Evolutionary conservation across 2,329 filamentous ascomycete species (phyloP), one percentile per base, ranked within the genome.

Genomic region (Neoarthrinium moseri): DNA sequence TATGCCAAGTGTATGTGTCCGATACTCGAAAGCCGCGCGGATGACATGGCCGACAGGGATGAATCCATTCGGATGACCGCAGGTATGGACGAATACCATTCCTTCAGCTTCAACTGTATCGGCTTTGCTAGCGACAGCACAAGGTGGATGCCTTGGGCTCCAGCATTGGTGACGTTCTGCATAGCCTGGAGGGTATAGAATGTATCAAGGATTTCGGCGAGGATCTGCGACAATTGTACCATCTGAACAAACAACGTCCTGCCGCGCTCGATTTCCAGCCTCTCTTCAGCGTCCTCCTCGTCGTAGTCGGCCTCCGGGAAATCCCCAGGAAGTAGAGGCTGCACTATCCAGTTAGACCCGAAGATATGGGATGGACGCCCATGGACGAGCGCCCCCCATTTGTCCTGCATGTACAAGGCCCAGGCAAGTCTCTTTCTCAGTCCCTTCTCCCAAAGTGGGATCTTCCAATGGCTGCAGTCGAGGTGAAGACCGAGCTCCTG

Each of bases 351-450:
- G 58, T 89, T 73, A 30, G 67, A 66, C 38, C 62, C 58, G 51
- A 71, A 71, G 38, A 72, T 70, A 51, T 89, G 86, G 3, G 86
- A 88, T 3, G 87, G 87, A 13, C 86, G 80, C 52, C 87, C 86
- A 57, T 89, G 83, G 26, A 88, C 81, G 22, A 91, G 69, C 3
- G 86, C 84, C 34, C 83, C 85, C 87, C 87, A 91, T 65, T 89
- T 95, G 67, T 96, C 91, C 68, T 96, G 90, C 86, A 95, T 92
- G 63, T 94, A 95, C 41, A 95, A 68, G 2, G 89, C 91, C 91
- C 91, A 96, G 1, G 89, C 90, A 33, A 96, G 78, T 39, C 91
- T 81, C 63, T 92, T 94, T 50, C 91, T 79, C 48, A 96, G 66
- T 0, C 89, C 87, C 56, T 87, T 86, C 65, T 96, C 91, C 90